A percentile compares a stretch with the other conserved stretches of the same genome.
Conservation (phyloP, 2,329 filamentous ascomycete species). For the Aureobasidium mangrovei region DNA sequence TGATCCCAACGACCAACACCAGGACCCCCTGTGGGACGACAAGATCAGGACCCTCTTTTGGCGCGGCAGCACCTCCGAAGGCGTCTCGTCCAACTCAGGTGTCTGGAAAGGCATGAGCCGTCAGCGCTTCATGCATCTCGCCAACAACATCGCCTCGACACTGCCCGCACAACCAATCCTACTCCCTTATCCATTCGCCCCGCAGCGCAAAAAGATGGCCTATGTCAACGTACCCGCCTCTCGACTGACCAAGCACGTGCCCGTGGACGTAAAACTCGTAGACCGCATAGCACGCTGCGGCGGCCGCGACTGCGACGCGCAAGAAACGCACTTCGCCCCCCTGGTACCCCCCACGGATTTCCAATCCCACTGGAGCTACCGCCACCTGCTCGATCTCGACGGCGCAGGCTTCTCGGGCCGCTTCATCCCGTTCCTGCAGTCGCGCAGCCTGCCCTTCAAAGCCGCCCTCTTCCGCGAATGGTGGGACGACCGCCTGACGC, state of each 20-base stretch:
- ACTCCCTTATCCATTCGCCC: conserved; percentile 37
- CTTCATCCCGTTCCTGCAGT: conserved; percentile 57
- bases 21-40: conserved; percentile 47
- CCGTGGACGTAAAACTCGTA: conserved; percentile 52
- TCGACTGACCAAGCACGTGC: conserved; percentile 46
- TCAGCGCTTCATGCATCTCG: conserved; percentile 63
- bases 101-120: conserved; percentile 59
- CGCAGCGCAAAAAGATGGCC: conserved; percentile 36
- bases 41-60: conserved; percentile 63
- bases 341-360: conserved; percentile 40
- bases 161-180: conserved; percentile 47
- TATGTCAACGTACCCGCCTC: conserved; percentile 48
- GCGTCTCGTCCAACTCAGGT: conserved; percentile 39
- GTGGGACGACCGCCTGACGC: conserved; percentile 64
- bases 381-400: conserved; percentile 66
- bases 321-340: conserved; percentile 45
- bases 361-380: conserved; percentile 53
- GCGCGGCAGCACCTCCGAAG: conserved; percentile 59
- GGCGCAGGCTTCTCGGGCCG: conserved; percentile 57
- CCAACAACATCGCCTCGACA: conserved; percentile 47
- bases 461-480: conserved; percentile 67
- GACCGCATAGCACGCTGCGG: conserved; percentile 49
- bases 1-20: conserved; percentile 41
- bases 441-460: conserved; percentile 59
- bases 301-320: conserved; percentile 44